Base-by-base conservation (phyloP, 345 rosid species). In the Balakata baccata region DNA sequence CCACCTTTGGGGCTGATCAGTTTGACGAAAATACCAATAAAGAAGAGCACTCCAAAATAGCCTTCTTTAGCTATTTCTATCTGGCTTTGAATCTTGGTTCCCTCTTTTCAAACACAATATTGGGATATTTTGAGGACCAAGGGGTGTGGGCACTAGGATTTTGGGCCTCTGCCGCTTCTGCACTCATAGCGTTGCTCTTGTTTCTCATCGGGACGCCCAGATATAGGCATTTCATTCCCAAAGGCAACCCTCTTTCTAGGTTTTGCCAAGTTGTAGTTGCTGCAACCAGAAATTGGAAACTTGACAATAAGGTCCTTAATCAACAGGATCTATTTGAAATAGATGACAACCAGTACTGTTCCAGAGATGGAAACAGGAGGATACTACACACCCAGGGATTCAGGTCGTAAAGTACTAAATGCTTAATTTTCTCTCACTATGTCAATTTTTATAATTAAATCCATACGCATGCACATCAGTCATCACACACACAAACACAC, bases 31-130 rank as follows among this genome's bases (percentile, higher is more conserved):
- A 52, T 16, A 20, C 69, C 64, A 64, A 46, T 2, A 11, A 76
- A 10, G 79, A 76, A 63, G 64, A 50, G 18, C 65, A 52, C 74
- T 65, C 75, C 22, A 79, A 79, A 41, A 43, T 75, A 34, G 72
- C 82, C 16, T 79, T 79, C 69, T 79, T 79, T 23, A 79, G 82
- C 75, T 79, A 74, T 72, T 79, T 79, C 49, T 79, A 79, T 43
- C 34, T 79, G 73, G 78, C 82, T 43, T 51, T 79, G 17, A 79
- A 75, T 70, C 82, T 79, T 7, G 82, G 82, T n/a, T 75, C 82
- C 16, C 79, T 79, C 63, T 79, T 79, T 61, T 79, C 82, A 39
- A 75, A 79, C 69, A 79, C 82, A 22, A 60, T 79, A 17, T 70
- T 79, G 59, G 73, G 79, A 1, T 79, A 79, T 46, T 75, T 70